Evolutionary conservation across 1,284 basidiomycete species (phyloP).

Genomic region (Malassezia arunalokei): DNA sequence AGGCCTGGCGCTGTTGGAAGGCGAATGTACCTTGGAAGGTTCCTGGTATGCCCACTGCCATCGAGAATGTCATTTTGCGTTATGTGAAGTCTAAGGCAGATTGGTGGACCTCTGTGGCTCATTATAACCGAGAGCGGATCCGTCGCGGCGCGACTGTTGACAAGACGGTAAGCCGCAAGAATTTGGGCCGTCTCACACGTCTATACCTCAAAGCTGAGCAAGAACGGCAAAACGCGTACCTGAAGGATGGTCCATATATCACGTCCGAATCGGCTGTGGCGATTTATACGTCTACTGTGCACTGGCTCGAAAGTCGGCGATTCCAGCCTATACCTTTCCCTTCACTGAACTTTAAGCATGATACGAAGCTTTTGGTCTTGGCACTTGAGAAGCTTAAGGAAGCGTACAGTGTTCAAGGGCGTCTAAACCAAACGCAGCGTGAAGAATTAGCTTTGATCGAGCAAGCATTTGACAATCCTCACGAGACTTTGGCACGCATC

Average conservation of each 20-base stretch:
- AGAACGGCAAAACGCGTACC: constrained; percentile 43
- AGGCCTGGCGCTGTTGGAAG: constrained; percentile 95
- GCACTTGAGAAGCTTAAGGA: constrained; percentile 45
- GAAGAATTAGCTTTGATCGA: constrained; percentile 46
- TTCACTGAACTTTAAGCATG: constrained; percentile 45
- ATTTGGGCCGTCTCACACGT: constrained; percentile 76
- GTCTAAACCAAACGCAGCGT: constrained; percentile 44
- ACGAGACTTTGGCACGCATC: constrained; percentile 45
- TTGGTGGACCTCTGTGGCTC: constrained; percentile 90
- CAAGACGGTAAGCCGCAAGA: constrained; percentile 97
- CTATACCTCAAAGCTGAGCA: constrained; percentile 46
- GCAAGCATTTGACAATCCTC: constrained; percentile 46
- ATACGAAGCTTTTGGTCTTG: constrained; percentile 42
- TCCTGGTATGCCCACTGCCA: constrained; percentile 90
- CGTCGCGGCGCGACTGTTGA: constrained; percentile 94
- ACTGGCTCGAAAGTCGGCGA: constrained; percentile 44
- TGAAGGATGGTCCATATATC: constrained; percentile 46
- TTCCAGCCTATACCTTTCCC: constrained; percentile 47
- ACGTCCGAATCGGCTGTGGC: constrained; percentile 44
- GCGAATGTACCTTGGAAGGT: constrained; percentile 98
- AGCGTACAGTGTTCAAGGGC: constrained; percentile 43
- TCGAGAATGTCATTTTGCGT: constrained; percentile 96
- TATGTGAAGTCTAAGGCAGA: constrained; percentile 99
- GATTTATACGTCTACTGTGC: constrained; percentile 44
- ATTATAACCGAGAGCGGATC: constrained; percentile 87